Evolutionary conservation across 2,329 filamentous ascomycete genomes (phyloP), one percentile per base, ranked within the genome.

Genomic region (Dichotomopilus funicola): DNA sequence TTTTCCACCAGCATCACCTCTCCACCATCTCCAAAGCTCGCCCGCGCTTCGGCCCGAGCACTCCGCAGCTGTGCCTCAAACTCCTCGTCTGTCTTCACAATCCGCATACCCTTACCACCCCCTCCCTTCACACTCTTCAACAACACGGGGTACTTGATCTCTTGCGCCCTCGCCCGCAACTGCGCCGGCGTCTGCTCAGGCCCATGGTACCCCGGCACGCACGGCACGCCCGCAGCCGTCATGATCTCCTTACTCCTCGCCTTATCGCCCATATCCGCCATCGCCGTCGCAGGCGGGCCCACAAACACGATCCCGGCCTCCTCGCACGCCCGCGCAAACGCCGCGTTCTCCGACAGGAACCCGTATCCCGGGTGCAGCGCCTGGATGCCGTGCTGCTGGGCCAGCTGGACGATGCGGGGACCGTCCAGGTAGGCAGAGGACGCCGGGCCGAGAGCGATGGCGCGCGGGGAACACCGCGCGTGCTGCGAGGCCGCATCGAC

Each of bases 291-390:
- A 3, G 94, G 91, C 1, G 94, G 94, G 0, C 94, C 94, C 65
- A 99, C 95, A 69, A 99, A 99, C 54, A 92, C 86, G 61, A 99
- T 80, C 9, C 94, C 94, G 45, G 91, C 91, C 64, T 94, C 85
- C 64, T 88, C 87, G 70, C 92, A 97, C 68, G 89, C 86, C 65
- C 85, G 83, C 3, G 94, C 94, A 69, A 99, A 99, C 5, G 79
- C 83, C 6, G 92, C 86, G 71, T 99, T 99, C 74, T 99, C 94
- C 59, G 89, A 95, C 62, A 97, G 75, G 67, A 95, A 99, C 44
- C 94, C 94, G 74, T 99, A 99, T 31, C 94, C 94, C 0, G 94
- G 94, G 71, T 99, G 94, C 63, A 99, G 86, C 4, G 90, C 92
- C 68, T 92, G 83, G 66, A 95, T 96, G 44, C 88, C 88, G 66